Evolutionary conservation across 768 basidiomycete species (phyloP).

Genomic region (Lactifluus pinguis): DNA sequence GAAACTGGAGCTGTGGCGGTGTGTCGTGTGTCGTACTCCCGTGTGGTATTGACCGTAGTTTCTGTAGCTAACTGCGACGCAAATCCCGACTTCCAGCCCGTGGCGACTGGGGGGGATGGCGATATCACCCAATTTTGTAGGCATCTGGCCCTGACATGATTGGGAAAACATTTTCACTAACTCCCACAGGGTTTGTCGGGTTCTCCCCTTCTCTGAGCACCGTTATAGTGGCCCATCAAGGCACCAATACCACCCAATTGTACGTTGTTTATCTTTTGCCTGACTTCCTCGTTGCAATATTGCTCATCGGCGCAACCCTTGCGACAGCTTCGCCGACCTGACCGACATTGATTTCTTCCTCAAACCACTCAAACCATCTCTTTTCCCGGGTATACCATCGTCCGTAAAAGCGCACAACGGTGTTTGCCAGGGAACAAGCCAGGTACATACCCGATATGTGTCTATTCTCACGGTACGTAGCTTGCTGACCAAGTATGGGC

Average conservation of each 20-base stretch:
- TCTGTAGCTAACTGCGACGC: constrained; percentile 37
- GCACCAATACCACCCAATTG: constrained; percentile 29
- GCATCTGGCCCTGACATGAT: not conserved
- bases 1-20: not conserved
- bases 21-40: not conserved
- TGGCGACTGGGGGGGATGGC: constrained; percentile 43
- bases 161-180: not conserved
- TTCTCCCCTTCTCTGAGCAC: constrained; percentile 33
- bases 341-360: constrained; percentile 34
- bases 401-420: constrained; percentile 38
- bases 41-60: not conserved
- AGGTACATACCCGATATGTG: not conserved
- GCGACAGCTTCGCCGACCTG: constrained; percentile 29
- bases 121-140: constrained; percentile 35
- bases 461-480: not conserved
- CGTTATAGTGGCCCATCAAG: constrained; percentile 33
- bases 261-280: constrained; percentile 9
- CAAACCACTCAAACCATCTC: constrained; percentile 27
- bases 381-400: constrained; percentile 44
- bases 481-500: not conserved
- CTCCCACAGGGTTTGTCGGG: constrained; percentile 42
- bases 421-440: constrained; percentile 37
- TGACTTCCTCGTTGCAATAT: not conserved
- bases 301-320: not conserved
- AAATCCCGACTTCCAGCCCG: constrained; percentile 38